Percentiles rank a stretch among this genome's conserved stretches.
phyloP scores from a whole-genome alignment of 805 yeast species.

The Suhomyces pyralidae region DNA sequence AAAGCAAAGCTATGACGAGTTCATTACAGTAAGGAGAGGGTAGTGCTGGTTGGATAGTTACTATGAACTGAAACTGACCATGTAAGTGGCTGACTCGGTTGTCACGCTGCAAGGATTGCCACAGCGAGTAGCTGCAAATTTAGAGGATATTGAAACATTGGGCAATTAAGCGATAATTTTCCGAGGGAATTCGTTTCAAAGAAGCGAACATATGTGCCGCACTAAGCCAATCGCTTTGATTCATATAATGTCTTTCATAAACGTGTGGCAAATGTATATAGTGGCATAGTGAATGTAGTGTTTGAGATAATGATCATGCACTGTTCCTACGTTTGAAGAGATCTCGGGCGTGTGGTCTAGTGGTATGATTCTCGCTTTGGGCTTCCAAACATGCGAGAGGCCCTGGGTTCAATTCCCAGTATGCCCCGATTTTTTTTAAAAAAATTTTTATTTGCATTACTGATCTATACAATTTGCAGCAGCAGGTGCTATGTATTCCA shows the following conservation, averaged over 20 bases:
- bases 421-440: constrained; percentile 27
- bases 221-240: neutral
- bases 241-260: too few relatives aligned
- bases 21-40: neutral
- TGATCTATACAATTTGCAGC: neutral
- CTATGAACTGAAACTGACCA: neutral
- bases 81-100: neutral
- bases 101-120: neutral
- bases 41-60: neutral
- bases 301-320: too few relatives aligned
- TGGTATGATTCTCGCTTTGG: constrained; percentile 25
- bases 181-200: too few relatives aligned
- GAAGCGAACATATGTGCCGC: neutral
- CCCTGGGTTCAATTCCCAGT: constrained; percentile 63
- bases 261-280: neutral
- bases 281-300: neutral
- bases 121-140: neutral
- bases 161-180: too few relatives aligned
- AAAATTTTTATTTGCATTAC: neutral
- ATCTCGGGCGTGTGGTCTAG: constrained; percentile 22
- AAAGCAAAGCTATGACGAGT: neutral
- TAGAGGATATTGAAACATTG: neutral
- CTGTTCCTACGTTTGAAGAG: neutral
- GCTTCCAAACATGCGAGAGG: constrained; percentile 46
- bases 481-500: neutral